These are phyloP conservation scores for Colletotrichum simmondsii DNA, from an alignment of 2,329 filamentous ascomycete species.

Conservation along the genomic window DNA sequence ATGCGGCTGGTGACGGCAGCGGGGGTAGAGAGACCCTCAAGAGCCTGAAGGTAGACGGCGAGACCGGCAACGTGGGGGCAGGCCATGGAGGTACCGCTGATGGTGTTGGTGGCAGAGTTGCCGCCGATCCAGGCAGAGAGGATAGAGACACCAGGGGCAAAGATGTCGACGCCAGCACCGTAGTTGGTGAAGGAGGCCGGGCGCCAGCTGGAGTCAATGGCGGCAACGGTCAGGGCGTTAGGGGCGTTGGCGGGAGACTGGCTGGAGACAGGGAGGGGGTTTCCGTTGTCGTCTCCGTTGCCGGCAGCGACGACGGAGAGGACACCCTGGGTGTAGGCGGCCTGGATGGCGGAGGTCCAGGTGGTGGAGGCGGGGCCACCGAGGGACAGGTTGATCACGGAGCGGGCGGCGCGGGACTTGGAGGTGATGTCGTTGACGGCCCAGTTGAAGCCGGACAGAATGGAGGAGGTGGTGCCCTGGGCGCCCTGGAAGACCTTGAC, in stretches of 20 bases:
- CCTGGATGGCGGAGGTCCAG: conserved; percentile 62
- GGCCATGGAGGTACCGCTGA: conserved; percentile 73
- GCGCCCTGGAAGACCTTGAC: conserved; percentile 57
- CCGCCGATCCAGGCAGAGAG: conserved; percentile 58
- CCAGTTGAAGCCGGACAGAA: conserved; percentile 50
- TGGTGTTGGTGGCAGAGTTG: conserved; percentile 52
- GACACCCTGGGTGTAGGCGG: conserved; percentile 57
- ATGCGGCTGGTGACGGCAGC: conserved; percentile 53
- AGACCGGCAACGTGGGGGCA: conserved; percentile 70
- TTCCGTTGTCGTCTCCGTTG: conserved; percentile 49
- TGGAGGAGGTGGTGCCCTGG: conserved; percentile 42
- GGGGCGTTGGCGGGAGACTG: conserved; percentile 59
- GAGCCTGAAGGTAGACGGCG: conserved; percentile 64
- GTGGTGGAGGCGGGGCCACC: conserved; percentile 53
- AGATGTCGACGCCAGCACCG: conserved; percentile 59
- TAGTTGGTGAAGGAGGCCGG: conserved; percentile 61
- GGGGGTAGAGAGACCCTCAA: conserved; percentile 53
- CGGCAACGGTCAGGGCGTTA: conserved; percentile 63
- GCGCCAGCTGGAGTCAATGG: conserved; percentile 52
- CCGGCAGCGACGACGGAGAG: conserved; percentile 66
- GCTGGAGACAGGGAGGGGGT: conserved; percentile 35
- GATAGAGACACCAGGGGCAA: conserved; percentile 60
- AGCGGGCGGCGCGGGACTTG: conserved; percentile 49
- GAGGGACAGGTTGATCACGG: conserved; percentile 67
- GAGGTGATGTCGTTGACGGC: conserved; percentile 57